Base-by-base conservation (phyloP, 768 basidiomycete genomes). In the Cystobasidium ongulense region DNA sequence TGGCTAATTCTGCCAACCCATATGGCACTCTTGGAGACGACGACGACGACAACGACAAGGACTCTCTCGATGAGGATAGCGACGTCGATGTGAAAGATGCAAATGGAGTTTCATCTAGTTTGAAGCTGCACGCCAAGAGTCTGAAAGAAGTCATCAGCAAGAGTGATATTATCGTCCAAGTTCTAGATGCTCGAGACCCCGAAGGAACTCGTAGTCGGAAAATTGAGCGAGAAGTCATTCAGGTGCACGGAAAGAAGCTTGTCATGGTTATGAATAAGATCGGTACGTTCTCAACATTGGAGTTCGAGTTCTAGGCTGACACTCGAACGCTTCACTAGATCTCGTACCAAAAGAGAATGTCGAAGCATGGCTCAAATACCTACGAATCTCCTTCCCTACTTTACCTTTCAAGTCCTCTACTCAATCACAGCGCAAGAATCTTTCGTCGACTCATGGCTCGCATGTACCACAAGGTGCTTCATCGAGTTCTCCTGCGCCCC, bases 201-300 rank as follows among this genome's bases (percentile, higher is more conserved):
- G 90, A 95, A 73, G 94, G 95, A 0, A 94, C 92, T 50, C 82
- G 95, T 76, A 95, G 92, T 81, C 85, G 89, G 64, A 84, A 95
- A 43, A 92, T 98, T 2, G 96, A 99, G 80, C 91, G 95, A 79
- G 94, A 96, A 75, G 46, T 76, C 29, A 76, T 77, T 62, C 43
- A 75, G 33, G 65, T 54, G 18, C 62, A 72, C 18, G 72, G 72
- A 38, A 99, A 99, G 84, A 90, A 88, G 80, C 83, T 98, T 35
- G 88, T 99, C 1, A 91, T 92, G 67, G 91, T 97, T 1, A 81
- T 99, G n/a, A 98, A 97, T 81, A 97, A 99, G 83, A 90, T 96
- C 73, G 95, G 95, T 92, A 75, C 72, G 88, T 61, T 31, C 71
- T 11, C 63, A 27, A 46, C 25, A 50, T 68, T 59, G 25, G 25